A percentile compares a stretch with the other conserved stretches of the same genome.
These are phyloP conservation scores for Eucalyptus marginata DNA, from an alignment of 345 rosid species.

Conservation along the genomic window DNA sequence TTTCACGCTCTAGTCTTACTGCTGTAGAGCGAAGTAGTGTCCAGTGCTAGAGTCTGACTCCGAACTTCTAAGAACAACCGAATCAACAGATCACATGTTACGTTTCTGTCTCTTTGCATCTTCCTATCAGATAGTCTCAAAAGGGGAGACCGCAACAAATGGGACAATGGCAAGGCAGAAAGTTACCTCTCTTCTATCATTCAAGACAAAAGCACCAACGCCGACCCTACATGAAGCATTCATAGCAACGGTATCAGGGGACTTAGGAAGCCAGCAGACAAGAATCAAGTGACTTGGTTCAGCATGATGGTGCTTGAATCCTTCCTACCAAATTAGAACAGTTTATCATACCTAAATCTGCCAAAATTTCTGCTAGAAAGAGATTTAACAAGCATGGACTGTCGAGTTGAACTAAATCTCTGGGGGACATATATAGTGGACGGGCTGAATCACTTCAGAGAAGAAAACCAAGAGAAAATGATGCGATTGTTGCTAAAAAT, in stretches of 20 bases:
- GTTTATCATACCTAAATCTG: not conserved
- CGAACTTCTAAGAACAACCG: no score
- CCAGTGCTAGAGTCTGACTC: no score
- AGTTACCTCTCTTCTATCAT: constrained; percentile 40
- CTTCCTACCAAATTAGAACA: not conserved
- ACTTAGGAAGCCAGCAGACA: constrained; percentile 41
- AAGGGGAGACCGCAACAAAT: no score
- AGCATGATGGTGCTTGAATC: constrained; percentile 5
- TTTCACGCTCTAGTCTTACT: no score
- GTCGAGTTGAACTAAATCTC: not conserved
- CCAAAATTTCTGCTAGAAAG: not conserved
- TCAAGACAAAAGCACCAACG: constrained; percentile 54
- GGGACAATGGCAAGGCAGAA: not conserved
- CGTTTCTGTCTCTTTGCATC: no score
- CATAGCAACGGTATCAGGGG: constrained; percentile 28
- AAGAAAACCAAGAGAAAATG: no score
- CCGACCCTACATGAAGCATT: constrained; percentile 68
- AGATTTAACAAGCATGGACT: not conserved
- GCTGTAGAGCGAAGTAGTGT: no score
- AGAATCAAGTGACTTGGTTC: constrained; percentile 62
- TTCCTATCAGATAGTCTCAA: no score
- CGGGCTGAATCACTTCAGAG: no score
- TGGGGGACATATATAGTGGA: not conserved
- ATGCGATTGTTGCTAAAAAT: no score
- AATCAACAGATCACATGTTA: no score